Conservation (phyloP, 2,329 filamentous ascomycete genomes). For the Apiospora marii region DNA sequence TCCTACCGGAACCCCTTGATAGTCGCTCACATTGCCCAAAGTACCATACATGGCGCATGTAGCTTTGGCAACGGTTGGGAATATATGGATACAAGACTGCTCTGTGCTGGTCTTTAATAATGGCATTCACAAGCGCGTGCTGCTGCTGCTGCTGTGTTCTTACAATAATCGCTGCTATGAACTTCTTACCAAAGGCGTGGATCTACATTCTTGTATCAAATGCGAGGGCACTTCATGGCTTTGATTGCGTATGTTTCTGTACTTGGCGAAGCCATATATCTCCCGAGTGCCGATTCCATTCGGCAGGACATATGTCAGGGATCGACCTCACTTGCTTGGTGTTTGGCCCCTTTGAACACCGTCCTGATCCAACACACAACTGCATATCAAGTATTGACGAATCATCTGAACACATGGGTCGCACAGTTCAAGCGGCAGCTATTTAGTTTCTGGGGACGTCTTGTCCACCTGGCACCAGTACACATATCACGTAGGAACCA, state of each 20-base stretch:
- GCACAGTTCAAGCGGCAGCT: too few species aligned
- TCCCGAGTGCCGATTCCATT: too few species aligned
- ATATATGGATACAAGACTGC: neutral
- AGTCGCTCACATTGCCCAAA: neutral
- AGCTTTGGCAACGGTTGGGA: neutral
- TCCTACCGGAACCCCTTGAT: neutral
- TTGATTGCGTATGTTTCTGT: neutral
- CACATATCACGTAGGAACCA: too few species aligned
- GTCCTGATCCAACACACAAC: too few species aligned
- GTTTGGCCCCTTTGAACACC: too few species aligned
- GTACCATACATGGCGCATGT: neutral
- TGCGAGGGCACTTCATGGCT: neutral
- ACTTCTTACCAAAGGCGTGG: neutral
- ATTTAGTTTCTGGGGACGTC: too few species aligned
- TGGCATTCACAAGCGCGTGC: neutral
- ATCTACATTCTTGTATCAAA: neutral
- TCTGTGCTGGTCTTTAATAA: neutral
- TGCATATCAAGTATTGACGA: too few species aligned
- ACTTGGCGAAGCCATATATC: neutral
- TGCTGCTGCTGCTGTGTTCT: neutral
- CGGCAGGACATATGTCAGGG: too few species aligned
- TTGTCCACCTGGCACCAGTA: too few species aligned
- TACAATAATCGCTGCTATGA: too few species aligned
- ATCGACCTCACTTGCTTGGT: too few species aligned
- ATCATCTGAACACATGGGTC: too few species aligned